A percentile compares a stretch with the other conserved stretches of the same genome.
Conservation (phyloP, 768 basidiomycete genomes). For the Pisolithus sp. region DNA sequence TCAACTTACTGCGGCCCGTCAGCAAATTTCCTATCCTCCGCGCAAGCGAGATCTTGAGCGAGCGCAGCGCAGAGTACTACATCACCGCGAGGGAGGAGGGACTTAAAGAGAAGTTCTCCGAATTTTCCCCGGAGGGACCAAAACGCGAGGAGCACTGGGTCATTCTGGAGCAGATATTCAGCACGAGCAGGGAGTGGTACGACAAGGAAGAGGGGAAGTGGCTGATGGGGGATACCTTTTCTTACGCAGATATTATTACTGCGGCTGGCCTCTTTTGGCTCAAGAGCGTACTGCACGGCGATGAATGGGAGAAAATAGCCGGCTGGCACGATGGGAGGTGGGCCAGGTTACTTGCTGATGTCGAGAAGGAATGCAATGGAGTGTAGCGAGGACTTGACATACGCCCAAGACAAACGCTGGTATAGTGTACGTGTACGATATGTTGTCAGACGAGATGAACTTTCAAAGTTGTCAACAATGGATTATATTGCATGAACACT, state of each 20-base stretch:
- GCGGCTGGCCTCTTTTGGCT: conserved; percentile 9
- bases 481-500: too few relatives aligned
- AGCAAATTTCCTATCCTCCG: conserved; percentile 17
- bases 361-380: conserved; percentile 21
- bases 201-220: conserved; percentile 20
- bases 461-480: too few relatives aligned
- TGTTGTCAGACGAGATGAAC: too few relatives aligned
- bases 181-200: conserved; percentile 13
- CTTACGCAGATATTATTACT: conserved; percentile 25
- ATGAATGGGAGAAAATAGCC: conserved; percentile 22
- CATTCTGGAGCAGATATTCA: conserved; percentile 9
- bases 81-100: conserved; percentile 26
- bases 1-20: background rate
- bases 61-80: conserved; percentile 34
- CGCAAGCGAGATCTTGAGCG: conserved; percentile 23
- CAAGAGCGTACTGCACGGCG: conserved; percentile 13
- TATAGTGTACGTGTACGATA: too few relatives aligned
- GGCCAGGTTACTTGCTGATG: conserved; percentile 18
- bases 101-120: conserved; percentile 29
- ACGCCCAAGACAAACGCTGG: too few relatives aligned
- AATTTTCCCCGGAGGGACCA: conserved; percentile 32
- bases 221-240: conserved; percentile 26
- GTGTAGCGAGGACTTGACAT: background rate
- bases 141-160: conserved; percentile 24
- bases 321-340: conserved; percentile 22